phyloP scores from a whole-genome alignment of 352 stramenopile species.

The Blastocystis sp. region DNA sequence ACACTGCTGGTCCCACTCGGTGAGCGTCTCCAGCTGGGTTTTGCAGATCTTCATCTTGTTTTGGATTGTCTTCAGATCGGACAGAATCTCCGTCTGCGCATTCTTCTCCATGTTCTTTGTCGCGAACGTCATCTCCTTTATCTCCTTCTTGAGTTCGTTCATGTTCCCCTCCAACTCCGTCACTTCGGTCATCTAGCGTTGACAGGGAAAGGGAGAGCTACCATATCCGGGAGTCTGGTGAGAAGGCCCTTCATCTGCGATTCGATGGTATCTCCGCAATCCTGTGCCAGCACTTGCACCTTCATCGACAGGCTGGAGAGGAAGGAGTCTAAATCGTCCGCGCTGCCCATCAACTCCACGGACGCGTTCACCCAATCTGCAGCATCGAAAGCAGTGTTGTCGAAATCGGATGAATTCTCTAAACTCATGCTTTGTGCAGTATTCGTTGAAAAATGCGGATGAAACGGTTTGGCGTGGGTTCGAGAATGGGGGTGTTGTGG shows the following conservation, averaged over 20 bases:
- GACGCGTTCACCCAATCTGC: constrained; percentile 17
- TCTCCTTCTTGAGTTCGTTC: constrained; percentile 2
- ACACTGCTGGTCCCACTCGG: constrained; percentile 22
- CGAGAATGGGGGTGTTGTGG: no score
- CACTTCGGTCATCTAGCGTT: not conserved
- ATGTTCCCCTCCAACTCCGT: not conserved
- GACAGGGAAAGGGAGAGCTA: not conserved
- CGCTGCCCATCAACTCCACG: not conserved
- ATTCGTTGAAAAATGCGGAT: not conserved
- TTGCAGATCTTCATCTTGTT: constrained; percentile 17
- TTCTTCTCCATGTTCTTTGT: constrained; percentile 8
- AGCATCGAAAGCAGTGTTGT: not conserved
- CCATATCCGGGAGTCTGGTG: constrained; percentile 24
- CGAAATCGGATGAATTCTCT: constrained; percentile 9
- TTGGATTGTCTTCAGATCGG: constrained; percentile 17
- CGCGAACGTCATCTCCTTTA: not conserved
- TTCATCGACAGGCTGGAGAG: constrained; percentile 28
- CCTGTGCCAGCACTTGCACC: constrained; percentile 17
- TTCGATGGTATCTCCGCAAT: constrained; percentile 48
- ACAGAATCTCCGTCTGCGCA: constrained; percentile 14
- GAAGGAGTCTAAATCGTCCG: constrained; percentile 32
- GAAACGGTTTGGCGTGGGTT: not conserved
- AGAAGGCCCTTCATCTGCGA: constrained; percentile 4
- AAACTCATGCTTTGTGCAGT: not conserved
- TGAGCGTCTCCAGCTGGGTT: constrained; percentile 13